A percentile compares a stretch with the other conserved stretches of the same genome.
phyloP scores from a whole-genome alignment of 306 rosid species.

The Adenanthera pavonina region DNA sequence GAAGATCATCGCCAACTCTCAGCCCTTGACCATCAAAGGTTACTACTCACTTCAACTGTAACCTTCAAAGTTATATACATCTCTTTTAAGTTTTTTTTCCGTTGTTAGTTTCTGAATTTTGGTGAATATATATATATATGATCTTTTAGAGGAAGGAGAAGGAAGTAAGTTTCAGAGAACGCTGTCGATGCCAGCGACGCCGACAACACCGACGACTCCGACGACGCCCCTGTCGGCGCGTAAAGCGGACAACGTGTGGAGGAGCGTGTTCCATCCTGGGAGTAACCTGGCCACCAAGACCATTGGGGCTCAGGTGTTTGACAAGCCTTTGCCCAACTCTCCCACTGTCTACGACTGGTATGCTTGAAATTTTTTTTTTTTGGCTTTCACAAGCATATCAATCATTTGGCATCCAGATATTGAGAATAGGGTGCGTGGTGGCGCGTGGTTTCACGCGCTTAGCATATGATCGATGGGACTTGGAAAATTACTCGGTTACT shows the following conservation, averaged over 20 bases:
- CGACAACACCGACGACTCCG: slow-evolving; percentile 61
- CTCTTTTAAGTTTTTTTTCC: not conserved
- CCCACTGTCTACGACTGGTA: slow-evolving; percentile 98
- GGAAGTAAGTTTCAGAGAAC: slow-evolving; percentile 51
- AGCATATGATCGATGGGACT: not conserved
- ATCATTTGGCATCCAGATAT: not conserved
- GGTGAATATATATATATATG: not conserved
- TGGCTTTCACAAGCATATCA: not conserved
- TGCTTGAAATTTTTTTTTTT: not conserved
- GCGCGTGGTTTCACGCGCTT: too few relatives aligned
- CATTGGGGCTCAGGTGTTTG: slow-evolving; percentile 70
- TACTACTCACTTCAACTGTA: not conserved
- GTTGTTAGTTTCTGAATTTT: not conserved
- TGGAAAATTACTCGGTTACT: too few relatives aligned
- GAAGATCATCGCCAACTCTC: slow-evolving; percentile 46
- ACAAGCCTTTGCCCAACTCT: slow-evolving; percentile 84
- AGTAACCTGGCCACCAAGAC: slow-evolving; percentile 78
- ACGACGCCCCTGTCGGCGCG: slow-evolving; percentile 63
- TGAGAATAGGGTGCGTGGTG: too few relatives aligned
- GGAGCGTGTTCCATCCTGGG: slow-evolving; percentile 98
- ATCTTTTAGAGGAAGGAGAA: slow-evolving; percentile 49
- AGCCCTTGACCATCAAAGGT: slow-evolving; percentile 47
- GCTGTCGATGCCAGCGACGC: slow-evolving; percentile 64
- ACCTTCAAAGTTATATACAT: not conserved
- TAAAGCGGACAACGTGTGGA: slow-evolving; percentile 82